Evolutionary conservation across 2,329 filamentous ascomycete species (phyloP), one percentile per base, ranked within the genome.

Genomic region (Curvularia sp.): DNA sequence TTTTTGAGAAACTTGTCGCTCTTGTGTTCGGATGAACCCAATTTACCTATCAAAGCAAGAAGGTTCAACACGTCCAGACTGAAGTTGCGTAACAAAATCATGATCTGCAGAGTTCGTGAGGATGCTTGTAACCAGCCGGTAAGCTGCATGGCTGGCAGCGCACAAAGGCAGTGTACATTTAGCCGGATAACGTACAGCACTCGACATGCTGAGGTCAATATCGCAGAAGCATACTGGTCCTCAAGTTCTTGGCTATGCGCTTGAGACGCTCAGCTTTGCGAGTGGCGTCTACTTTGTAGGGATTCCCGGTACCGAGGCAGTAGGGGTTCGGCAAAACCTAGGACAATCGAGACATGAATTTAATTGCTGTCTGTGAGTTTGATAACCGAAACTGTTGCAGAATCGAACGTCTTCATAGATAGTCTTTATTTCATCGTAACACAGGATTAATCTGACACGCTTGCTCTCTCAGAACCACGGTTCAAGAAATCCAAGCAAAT

Each of bases 141-240:
- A 59, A 63, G 61, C 61, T 54, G 65, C 63, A 60, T 41, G 31
- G 31, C 49, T 43, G 43, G 46, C 49, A 28, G 22, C 30, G 39
- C 43, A 20, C 47, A 38, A 38, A 55, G 33, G 48, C 39, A 49
- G 54, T 44, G 12, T n/a, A 49, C 43, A 72, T 71, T 73, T 73
- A 71, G 62, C 70, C 70, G 69, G 67, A 72, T 73, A 71, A 66
- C 61, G 51, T 58, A 56, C 42, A 54, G 44, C 46, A 42, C 43
- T 26, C 47, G 26, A 50, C 26, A 28, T 48, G 22, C 24, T 46
- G 10, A 15, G 31, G 35, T 41, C 22, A 24, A 43, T n/a, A 38
- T 30, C 13, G 33, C 22, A 30, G 28, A 43, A 39, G 24, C 8
- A 48, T 39, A 31, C 13, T 22, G 4, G 9, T 38, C 24, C 31